Conservation (phyloP, 2,329 filamentous ascomycete genomes). For the Pezicula neosporulosa region DNA sequence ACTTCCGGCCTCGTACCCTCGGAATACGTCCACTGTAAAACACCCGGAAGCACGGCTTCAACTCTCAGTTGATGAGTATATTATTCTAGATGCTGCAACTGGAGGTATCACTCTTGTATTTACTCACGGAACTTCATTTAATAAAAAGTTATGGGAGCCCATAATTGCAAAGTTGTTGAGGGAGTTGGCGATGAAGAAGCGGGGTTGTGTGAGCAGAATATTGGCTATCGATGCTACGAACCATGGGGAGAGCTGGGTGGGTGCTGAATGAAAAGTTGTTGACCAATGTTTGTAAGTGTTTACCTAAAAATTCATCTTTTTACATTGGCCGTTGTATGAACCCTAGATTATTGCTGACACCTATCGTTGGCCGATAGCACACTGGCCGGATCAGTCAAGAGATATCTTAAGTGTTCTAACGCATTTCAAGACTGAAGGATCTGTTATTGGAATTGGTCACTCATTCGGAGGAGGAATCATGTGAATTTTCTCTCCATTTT, state of each 20-base stretch:
- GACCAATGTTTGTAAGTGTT: neutral
- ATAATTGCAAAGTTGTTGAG: neutral
- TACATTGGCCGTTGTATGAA: neutral
- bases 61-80: neutral
- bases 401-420: neutral
- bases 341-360: neutral
- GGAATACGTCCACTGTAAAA: neutral
- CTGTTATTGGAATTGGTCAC: neutral
- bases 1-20: neutral
- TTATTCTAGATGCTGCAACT: neutral
- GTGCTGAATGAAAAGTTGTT: neutral
- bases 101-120: neutral
- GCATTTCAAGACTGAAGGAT: neutral
- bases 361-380: neutral
- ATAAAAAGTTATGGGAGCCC: neutral
- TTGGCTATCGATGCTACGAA: neutral
- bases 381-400: neutral
- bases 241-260: neutral
- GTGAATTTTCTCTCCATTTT: neutral
- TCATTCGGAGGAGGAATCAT: neutral
- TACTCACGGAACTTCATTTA: neutral
- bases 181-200: neutral
- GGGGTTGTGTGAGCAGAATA: neutral
- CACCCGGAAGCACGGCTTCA: neutral
- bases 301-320: neutral